Evolutionary conservation across 495 filamentous ascomycete species (phyloP), one percentile per base, ranked within the genome.

Genomic region (Penicillium odoratum): DNA sequence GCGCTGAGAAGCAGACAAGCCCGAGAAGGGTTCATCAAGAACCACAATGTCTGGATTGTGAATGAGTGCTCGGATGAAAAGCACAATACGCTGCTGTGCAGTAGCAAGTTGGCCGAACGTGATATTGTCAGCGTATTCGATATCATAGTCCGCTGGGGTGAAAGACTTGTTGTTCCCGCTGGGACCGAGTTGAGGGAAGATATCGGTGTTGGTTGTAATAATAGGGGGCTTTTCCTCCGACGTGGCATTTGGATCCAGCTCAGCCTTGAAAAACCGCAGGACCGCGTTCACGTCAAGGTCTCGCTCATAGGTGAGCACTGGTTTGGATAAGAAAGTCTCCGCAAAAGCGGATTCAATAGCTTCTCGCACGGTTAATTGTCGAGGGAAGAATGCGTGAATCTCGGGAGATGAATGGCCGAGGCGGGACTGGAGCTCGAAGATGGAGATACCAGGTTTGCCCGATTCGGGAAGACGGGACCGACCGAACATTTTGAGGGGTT

Each of bases 391-490:
- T 47, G 88, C 85, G 60, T 97, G 92, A 21, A 97, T 89, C 68
- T 98, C 94, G 0, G 94, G 95, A 46, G 89, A 93, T 3, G 92
- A 92, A 64, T 97, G 92, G 16, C 94, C 94, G 51, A 98, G 88
- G 16, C 92, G 87, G 2, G 85, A 80, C 67, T 98, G 93, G 38
- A 98, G 85, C 50, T 97, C 93, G 73, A 95, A 97, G 54, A 96
- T 85, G 4, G 91, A 94, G 29, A 97, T 84, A 0, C 90, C 92
- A 0, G 82, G 84, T 49, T 83, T 64, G 13, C 89, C 92, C 0
- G 78, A 79, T 49, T 86, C 81, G 1, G 93, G 92, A 3, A 97
- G 80, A 8, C 94, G 83, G 45, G 87, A 87, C 25, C 86, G 85
- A 3, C 91, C 90, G 60, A 98, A 97, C 38, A 97, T 76, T 58